phyloP scores from a whole-genome alignment of 2,329 filamentous ascomycete genomes.

The Clarireedia monteithiana region DNA sequence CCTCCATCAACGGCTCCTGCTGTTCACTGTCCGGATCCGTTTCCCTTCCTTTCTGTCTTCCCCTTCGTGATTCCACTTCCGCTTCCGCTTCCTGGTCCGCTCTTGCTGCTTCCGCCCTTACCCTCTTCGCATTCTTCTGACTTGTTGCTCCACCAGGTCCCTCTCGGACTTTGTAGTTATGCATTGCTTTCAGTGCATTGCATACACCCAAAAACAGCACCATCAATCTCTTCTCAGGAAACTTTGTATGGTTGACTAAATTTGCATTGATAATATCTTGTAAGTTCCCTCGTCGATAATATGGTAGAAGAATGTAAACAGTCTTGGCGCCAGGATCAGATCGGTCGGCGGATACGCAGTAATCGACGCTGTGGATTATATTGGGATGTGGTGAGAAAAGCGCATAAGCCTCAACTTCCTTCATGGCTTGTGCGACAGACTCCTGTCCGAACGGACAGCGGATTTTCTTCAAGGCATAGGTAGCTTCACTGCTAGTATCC shows the following conservation, averaged over 20 bases:
- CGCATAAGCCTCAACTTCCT: constrained; percentile 94
- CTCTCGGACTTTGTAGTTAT: constrained; percentile 69
- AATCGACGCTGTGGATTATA: constrained; percentile 81
- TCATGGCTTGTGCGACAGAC: constrained; percentile 88
- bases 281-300: constrained; percentile 89
- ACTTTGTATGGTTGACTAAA: constrained; percentile 85
- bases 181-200: constrained; percentile 80
- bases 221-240: constrained; percentile 85
- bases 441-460: constrained; percentile 96
- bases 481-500: constrained; percentile 72
- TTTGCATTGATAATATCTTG: constrained; percentile 99
- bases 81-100: constrained; percentile 35
- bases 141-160: constrained; percentile 43
- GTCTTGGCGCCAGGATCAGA: constrained; percentile 70
- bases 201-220: constrained; percentile 87
- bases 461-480: constrained; percentile 97
- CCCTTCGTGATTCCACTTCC: constrained; percentile 30
- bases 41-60: constrained; percentile 35
- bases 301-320: constrained; percentile 92
- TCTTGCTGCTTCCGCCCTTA: constrained; percentile 28
- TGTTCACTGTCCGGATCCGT: constrained; percentile 62
- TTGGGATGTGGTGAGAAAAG: constrained; percentile 76
- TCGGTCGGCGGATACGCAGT: constrained; percentile 69
- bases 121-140: constrained; percentile 39
- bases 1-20: constrained; percentile 75